These are phyloP conservation scores for Datura wrightii DNA, from an alignment of 257 asterid genomes.

Conservation along the genomic window DNA sequence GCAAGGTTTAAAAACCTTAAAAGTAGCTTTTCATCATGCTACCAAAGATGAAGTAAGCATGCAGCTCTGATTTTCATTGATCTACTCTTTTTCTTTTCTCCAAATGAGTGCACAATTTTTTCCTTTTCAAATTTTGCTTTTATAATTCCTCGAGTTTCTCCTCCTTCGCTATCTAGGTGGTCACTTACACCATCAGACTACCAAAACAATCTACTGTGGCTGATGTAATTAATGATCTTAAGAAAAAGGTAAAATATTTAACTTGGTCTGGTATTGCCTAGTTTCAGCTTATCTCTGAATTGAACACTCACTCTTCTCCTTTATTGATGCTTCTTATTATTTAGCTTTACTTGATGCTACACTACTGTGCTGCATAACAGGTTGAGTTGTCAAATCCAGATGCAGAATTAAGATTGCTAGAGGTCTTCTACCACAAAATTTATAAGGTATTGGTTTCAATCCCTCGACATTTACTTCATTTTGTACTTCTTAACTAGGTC, in stretches of 20 bases:
- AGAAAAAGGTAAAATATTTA: constrained; percentile 65
- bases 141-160: background rate
- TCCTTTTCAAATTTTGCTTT: background rate
- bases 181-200: constrained; percentile 76
- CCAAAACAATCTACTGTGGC: constrained; percentile 93
- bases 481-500: background rate
- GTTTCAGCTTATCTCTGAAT: constrained; percentile 6
- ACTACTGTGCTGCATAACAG: constrained; percentile 39
- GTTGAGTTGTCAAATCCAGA: constrained; percentile 55
- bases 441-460: constrained; percentile 45
- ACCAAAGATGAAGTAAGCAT: constrained; percentile 85
- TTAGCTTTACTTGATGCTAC: background rate
- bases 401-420: constrained; percentile 57
- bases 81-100: background rate
- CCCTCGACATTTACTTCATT: background rate
- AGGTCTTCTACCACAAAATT: constrained; percentile 60
- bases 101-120: background rate
- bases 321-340: background rate
- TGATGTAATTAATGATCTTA: constrained; percentile 92
- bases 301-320: background rate
- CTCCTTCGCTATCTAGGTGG: constrained; percentile 56
- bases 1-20: constrained; percentile 89
- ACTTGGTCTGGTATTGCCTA: background rate
- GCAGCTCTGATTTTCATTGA: background rate
- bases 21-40: constrained; percentile 92